Evolutionary conservation across 306 rosid species (phyloP), one percentile per base, ranked within the genome.

Genomic region (Quercus bicolor): DNA sequence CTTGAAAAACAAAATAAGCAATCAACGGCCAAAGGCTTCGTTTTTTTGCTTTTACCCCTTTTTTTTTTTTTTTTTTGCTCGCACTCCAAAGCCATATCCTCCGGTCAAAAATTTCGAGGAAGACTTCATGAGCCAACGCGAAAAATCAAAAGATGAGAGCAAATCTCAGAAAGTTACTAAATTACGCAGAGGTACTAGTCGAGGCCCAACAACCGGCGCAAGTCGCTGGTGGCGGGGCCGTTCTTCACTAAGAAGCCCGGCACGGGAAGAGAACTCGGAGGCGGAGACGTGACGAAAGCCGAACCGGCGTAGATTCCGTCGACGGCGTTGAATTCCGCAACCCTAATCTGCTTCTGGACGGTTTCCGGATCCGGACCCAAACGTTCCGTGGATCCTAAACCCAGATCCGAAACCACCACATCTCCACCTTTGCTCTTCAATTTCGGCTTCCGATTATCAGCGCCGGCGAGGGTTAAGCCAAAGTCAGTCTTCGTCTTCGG

Each of bases 251-350:
- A 24, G 77, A 90, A 92, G 0, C 73, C 82, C 0, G 98, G 98
- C 13, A 88, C 72, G 1, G 97, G 97, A 62, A 94, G 87, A 6
- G 90, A 92, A 71, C 93, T 89, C 5, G 98, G 97, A 1, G 91
- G 93, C 14, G 97, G 97, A 8, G 98, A 92, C 18, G 90, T 3
- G 19, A 62, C 83, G 12, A 79, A 83, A 12, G 89, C 85, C 64
- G 91, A 85, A 72, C 98, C 94, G 0, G 88, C 91, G 45, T 88
- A 94, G 5, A 87, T 66, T 5, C 80, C 87, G 4, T 89, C 89
- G 15, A 28, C 24, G 15, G 66, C 86, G 75, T 77, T 88, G 51
- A 81, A 56, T 20, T 88, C 97, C 3, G 88, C 73, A 73, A 72
- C 86, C 80, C 69, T 83, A 78, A 94, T 64, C 84, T 94, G 93